Base-by-base conservation (phyloP, 2,329 filamentous ascomycete genomes). In the Xylariaceae sp. region DNA sequence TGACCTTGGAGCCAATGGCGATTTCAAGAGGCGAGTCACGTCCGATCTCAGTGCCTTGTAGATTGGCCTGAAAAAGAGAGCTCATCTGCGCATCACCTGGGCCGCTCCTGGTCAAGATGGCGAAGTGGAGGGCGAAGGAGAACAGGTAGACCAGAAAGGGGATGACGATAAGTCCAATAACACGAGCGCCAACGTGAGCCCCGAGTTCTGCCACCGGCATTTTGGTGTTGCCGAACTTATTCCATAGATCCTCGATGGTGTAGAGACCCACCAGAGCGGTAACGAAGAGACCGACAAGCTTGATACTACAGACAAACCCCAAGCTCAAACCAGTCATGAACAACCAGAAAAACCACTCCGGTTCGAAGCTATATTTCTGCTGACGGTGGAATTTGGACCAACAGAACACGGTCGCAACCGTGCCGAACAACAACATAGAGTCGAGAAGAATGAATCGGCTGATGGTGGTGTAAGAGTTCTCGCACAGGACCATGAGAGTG, bases 31-130 rank as follows among this genome's bases (percentile, higher is more conserved):
- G 93, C 60, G 90, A 96, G 64, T 95, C 86, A 64, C 88, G 89
- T 60, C 91, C 91, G 48, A 98, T 91, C 51, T 94, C 87, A 9
- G 91, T 97, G 19, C 93, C 93, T 56, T 81, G 84, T 29, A 98
- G 77, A 62, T 98, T 98, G 36, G 94, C 93, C 65, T 98, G 93
- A 78, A 98, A 98, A 38, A 98, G 80, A 19, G 93, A 98, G 71
- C 90, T 96, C 93, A 98, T 98, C 68, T 98, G 93, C n/a, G 93
- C 93, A 71, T 98, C 93, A 41, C 93, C 93, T 7, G 94, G 93
- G 16, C 93, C 93, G 56, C 85, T 91, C 68, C 89, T 91, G 65
- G 94, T 88, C 44, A 98, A 79, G 49, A 98, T 88, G 48, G 89
- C 76, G 66, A 98, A 98, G 69, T 98, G 93, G 40, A 95, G 69